Evolutionary conservation across 202 grass and related monocot species (phyloP).

Genomic region (Digitaria exilis): DNA sequence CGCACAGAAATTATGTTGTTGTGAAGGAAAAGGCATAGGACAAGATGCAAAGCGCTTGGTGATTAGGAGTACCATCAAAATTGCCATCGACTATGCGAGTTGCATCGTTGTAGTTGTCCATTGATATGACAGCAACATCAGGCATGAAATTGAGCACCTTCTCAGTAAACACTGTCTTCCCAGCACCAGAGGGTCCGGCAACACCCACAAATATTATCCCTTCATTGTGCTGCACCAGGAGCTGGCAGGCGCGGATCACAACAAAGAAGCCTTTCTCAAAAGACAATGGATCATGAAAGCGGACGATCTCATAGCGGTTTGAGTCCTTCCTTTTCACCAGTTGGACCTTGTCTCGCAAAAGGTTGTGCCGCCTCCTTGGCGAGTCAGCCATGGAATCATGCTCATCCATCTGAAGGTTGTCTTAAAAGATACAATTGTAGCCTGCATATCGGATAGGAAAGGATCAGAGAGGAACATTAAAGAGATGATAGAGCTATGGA

Average conservation of each 20-base stretch:
- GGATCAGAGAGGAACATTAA: not conserved
- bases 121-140: conserved; percentile 84
- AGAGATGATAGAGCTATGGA: not conserved
- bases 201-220: conserved; percentile 90
- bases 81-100: conserved; percentile 91
- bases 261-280: conserved; percentile 99
- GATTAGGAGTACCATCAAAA: conserved; percentile 77
- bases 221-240: conserved; percentile 78
- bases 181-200: conserved; percentile 89
- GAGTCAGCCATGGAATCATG: conserved; percentile 61
- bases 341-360: conserved; percentile 87
- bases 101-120: conserved; percentile 97
- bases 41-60: conserved; percentile 11
- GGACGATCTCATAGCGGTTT: conserved; percentile 79
- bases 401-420: conserved; percentile 51
- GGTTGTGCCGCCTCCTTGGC: conserved; percentile 60
- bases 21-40: conserved; percentile 11
- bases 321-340: conserved; percentile 77
- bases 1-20: not conserved
- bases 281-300: conserved; percentile 72
- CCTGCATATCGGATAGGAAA: conserved; percentile 11
- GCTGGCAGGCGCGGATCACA: conserved; percentile 85
- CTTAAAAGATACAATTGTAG: conserved; percentile 1
- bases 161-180: conserved; percentile 96
- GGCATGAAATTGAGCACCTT: conserved; percentile 98